These are phyloP conservation scores for Saprolegnia parasitica DNA, from an alignment of 352 stramenopile species.

Conservation along the genomic window DNA sequence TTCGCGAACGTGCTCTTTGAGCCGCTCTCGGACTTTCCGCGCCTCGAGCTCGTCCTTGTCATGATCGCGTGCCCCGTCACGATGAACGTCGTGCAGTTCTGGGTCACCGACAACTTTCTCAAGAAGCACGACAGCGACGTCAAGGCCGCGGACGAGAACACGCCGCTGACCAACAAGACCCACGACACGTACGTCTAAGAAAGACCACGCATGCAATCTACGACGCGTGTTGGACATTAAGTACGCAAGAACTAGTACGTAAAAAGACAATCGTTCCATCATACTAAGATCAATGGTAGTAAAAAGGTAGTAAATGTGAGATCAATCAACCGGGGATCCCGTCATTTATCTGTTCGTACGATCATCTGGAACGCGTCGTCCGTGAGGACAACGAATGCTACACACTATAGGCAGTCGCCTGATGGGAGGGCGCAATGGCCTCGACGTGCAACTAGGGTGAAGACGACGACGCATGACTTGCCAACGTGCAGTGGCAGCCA, in stretches of 20 bases:
- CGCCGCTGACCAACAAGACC: constrained; percentile 11
- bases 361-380: constrained; percentile 10
- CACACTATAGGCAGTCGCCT: not conserved
- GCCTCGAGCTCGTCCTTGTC: constrained; percentile 74
- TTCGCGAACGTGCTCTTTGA: constrained; percentile 67
- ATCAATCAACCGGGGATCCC: constrained; percentile 16
- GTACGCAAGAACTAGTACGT: too few species aligned
- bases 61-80: constrained; percentile 80
- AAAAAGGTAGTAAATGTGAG: constrained; percentile 18
- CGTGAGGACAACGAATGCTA: not conserved
- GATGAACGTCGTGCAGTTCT: constrained; percentile 86
- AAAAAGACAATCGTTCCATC: too few species aligned
- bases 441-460: too few species aligned
- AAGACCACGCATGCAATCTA: too few species aligned
- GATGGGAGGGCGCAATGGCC: too few species aligned
- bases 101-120: constrained; percentile 71
- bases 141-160: constrained; percentile 36
- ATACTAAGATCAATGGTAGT: constrained; percentile 32
- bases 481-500: too few species aligned
- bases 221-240: too few species aligned
- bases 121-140: constrained; percentile 45
- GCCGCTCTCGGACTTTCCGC: constrained; percentile 60
- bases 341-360: constrained; percentile 30
- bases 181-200: constrained; percentile 8
- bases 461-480: too few species aligned